A percentile compares a stretch with the other conserved stretches of the same genome.
These are phyloP conservation scores for Eucalyptus tenuipes DNA, from an alignment of 345 rosid genomes.

Conservation along the genomic window DNA sequence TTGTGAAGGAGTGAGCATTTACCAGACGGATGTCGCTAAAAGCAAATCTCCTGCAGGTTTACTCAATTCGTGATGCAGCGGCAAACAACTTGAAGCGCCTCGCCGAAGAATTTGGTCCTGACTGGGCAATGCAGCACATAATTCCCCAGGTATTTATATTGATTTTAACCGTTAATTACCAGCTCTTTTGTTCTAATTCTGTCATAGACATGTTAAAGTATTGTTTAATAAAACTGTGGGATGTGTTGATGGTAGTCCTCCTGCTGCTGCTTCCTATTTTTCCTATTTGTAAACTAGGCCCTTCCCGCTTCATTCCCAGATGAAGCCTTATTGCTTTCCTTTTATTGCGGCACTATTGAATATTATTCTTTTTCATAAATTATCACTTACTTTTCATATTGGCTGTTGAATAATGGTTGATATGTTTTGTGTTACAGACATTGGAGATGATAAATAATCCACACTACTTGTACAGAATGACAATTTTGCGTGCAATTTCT, in stretches of 20 bases:
- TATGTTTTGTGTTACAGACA: conserved; percentile 26
- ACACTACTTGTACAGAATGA: conserved; percentile 88
- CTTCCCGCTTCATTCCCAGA: neutral
- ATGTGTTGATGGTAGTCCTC: neutral
- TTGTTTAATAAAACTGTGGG: neutral
- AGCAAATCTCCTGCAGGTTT: conserved; percentile 15
- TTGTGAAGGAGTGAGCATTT: neutral
- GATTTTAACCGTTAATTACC: neutral
- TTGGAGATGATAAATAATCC: conserved; percentile 68
- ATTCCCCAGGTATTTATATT: conserved; percentile 27
- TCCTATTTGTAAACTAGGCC: neutral
- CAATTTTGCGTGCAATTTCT: conserved; percentile 60
- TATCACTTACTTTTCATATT: neutral
- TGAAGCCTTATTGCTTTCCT: neutral
- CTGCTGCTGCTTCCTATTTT: neutral
- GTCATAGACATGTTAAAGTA: neutral
- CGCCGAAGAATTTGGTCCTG: conserved; percentile 44
- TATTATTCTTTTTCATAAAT: neutral
- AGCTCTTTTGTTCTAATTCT: neutral
- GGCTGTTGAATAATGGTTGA: neutral
- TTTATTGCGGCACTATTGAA: neutral
- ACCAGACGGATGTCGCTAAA: neutral
- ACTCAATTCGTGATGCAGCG: conserved; percentile 42
- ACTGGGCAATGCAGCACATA: conserved; percentile 47
- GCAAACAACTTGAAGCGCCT: conserved; percentile 43